Percentiles rank a stretch among this genome's conserved stretches.
These are phyloP conservation scores for Paraconiothyrium brasiliense DNA, from an alignment of 2,329 filamentous ascomycete genomes.

Conservation along the genomic window DNA sequence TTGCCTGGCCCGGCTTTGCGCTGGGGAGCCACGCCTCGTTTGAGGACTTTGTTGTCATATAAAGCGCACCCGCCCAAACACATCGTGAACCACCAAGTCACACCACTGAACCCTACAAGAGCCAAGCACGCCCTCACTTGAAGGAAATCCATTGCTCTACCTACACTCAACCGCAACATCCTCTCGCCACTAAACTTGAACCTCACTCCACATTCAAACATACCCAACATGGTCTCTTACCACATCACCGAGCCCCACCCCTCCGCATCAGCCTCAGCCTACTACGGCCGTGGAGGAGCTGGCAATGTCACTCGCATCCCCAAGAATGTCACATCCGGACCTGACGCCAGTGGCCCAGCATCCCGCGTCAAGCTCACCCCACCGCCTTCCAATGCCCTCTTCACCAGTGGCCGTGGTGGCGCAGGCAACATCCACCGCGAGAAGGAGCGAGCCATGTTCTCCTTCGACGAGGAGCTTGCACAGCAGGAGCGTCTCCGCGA, in stretches of 20 bases:
- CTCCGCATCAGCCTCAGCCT: constrained; percentile 61
- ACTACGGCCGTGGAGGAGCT: constrained; percentile 66
- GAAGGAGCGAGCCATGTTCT: constrained; percentile 68
- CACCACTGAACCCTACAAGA: constrained; percentile 26
- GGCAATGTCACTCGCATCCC: constrained; percentile 67
- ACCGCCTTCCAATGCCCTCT: constrained; percentile 60
- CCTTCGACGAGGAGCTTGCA: constrained; percentile 73
- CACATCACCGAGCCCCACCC: constrained; percentile 70
- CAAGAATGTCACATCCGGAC: constrained; percentile 61
- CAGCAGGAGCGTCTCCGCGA: constrained; percentile 64
- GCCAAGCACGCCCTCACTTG: background rate
- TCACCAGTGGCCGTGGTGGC: constrained; percentile 73
- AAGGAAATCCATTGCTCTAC: background rate
- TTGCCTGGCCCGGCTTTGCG: constrained; percentile 1
- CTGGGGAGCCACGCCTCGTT: background rate
- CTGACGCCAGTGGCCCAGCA: constrained; percentile 57
- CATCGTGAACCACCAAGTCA: constrained; percentile 21
- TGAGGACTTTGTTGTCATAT: constrained; percentile 27
- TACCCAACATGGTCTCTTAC: constrained; percentile 55
- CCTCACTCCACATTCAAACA: constrained; percentile 27
- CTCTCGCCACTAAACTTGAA: constrained; percentile 4
- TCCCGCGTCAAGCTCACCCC: constrained; percentile 60
- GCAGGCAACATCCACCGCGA: constrained; percentile 70
- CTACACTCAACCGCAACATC: constrained; percentile 13
- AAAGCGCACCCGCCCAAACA: constrained; percentile 24